Evolutionary conservation across 2,329 filamentous ascomycete genomes (phyloP).

Genomic region (Meredithiella fracta): DNA sequence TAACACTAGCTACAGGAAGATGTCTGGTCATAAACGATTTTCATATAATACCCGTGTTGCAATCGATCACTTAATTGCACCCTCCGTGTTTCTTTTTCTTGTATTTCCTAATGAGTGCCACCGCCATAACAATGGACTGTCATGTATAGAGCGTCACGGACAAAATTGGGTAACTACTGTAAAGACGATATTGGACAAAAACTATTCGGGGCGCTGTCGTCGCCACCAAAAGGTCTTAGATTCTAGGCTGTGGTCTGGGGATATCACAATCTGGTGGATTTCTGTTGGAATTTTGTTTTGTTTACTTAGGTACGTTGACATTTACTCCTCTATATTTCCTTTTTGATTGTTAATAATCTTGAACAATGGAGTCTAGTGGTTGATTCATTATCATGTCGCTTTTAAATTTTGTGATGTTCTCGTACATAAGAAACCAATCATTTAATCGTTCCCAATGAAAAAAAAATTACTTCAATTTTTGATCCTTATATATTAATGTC

Average conservation of each 20-base stretch:
- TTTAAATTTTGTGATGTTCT: not conserved
- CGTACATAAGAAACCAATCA: not conserved
- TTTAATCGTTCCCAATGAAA: not conserved
- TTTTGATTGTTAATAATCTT: not conserved
- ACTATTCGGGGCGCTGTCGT: not conserved
- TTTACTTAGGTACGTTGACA: too few relatives aligned
- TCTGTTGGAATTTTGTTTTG: not conserved
- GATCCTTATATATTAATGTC: too few relatives aligned
- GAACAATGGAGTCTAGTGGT: not conserved
- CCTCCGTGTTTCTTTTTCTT: not conserved
- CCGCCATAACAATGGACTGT: not conserved
- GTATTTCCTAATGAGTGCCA: not conserved
- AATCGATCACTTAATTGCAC: not conserved
- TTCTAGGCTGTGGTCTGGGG: not conserved
- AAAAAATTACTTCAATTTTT: too few relatives aligned
- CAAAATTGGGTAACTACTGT: not conserved
- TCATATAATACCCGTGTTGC: not conserved
- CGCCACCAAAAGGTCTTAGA: not conserved
- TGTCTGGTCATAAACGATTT: slow-evolving; percentile 43
- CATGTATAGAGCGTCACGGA: not conserved
- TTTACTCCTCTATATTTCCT: not conserved
- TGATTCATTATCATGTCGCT: not conserved
- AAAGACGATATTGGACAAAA: not conserved
- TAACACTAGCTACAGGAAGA: slow-evolving; percentile 39
- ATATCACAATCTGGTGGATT: not conserved